Evolutionary conservation across 2,329 filamentous ascomycete genomes (phyloP).

Genomic region (Sporothrix schenckii): DNA sequence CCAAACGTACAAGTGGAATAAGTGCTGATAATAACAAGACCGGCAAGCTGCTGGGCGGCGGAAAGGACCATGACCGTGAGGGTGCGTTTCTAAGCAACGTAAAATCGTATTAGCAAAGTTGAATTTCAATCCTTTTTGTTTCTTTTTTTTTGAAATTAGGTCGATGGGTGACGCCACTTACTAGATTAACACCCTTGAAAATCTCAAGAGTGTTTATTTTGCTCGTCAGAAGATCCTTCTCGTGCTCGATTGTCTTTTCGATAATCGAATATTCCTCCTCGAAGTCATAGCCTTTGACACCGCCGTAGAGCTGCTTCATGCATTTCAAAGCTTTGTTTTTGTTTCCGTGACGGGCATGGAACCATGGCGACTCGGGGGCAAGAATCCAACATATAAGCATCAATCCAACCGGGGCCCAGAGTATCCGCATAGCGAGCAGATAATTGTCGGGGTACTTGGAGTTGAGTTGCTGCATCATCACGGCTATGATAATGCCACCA

Average conservation of each 20-base stretch:
- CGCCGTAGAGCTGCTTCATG: conserved; percentile 29
- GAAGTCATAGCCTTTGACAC: conserved; percentile 27
- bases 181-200: conserved; percentile 29
- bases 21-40: conserved; percentile 19
- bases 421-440: conserved; percentile 30
- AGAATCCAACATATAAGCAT: conserved; percentile 32
- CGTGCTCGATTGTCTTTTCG: conserved; percentile 28
- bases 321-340: conserved; percentile 29
- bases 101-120: background rate
- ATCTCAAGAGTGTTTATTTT: conserved; percentile 10
- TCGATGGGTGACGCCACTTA: background rate
- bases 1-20: conserved; percentile 9
- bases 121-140: background rate
- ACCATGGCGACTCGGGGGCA: conserved; percentile 33
- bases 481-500: conserved; percentile 27
- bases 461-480: conserved; percentile 33
- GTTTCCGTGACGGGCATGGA: conserved; percentile 30
- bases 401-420: conserved; percentile 28
- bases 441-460: conserved; percentile 33
- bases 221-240: conserved; percentile 19
- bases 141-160: background rate
- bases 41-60: conserved; percentile 27
- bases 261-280: conserved; percentile 31
- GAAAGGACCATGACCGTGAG: conserved; percentile 31
- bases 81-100: conserved; percentile 15